These are phyloP conservation scores for Actinomucor elegans DNA, from an alignment of 371 early-diverging fungal genomes.

Conservation along the genomic window DNA sequence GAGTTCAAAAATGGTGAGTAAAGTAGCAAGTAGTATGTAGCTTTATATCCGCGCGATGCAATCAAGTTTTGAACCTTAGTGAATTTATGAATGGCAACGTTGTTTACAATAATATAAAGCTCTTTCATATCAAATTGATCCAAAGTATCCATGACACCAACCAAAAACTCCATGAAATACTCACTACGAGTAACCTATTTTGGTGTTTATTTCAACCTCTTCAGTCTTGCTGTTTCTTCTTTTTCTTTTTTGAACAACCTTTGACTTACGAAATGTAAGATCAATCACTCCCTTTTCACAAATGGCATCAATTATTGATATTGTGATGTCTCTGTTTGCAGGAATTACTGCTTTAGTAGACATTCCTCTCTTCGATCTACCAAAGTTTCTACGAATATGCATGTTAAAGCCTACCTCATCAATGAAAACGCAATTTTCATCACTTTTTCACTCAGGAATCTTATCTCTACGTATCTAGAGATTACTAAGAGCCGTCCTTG, in stretches of 20 bases:
- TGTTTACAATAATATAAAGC: constrained; percentile 11
- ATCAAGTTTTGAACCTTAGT: constrained; percentile 5
- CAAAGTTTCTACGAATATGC: constrained; percentile 15
- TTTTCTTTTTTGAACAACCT: constrained; percentile 8
- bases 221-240: constrained; percentile 1
- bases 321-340: constrained; percentile 8
- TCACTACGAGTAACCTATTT: no score
- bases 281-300: constrained; percentile 7
- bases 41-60: constrained; percentile 9
- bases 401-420: constrained; percentile 16
- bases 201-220: no score
- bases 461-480: no score
- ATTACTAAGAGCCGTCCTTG: no score
- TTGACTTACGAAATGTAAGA: constrained; percentile 11
- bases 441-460: no score
- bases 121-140: constrained; percentile 13
- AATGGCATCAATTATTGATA: constrained; percentile 15
- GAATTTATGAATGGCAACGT: constrained; percentile 13
- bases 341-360: constrained; percentile 12
- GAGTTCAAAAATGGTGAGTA: constrained; percentile 17
- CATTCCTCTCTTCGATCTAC: constrained; percentile 9
- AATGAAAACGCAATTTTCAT: constrained; percentile 17
- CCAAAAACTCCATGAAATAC: constrained; percentile 9
- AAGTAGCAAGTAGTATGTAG: constrained; percentile 9
- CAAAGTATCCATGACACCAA: constrained; percentile 13